Conservation (phyloP, 1,139 yeast genomes). For the Blastobotrys buckinghamii region DNA sequence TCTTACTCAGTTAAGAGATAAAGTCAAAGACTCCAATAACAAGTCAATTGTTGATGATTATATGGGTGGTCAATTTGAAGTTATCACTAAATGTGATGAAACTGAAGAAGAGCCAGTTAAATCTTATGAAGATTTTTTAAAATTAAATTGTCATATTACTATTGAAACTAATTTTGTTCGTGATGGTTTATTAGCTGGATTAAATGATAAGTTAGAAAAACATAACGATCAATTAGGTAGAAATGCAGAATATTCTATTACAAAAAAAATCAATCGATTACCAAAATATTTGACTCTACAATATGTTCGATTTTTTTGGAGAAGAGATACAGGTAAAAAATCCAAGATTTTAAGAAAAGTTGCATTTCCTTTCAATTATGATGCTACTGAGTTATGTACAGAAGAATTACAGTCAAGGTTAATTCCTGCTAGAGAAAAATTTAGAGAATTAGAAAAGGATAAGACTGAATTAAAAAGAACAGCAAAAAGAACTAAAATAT, state of each 20-base stretch:
- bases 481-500: conserved; percentile 56
- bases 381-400: conserved; percentile 78
- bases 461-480: conserved; percentile 68
- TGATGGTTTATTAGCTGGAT: conserved; percentile 73
- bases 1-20: conserved; percentile 44
- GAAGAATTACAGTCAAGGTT: conserved; percentile 63
- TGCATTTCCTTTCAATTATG: conserved; percentile 80
- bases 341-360: conserved; percentile 92
- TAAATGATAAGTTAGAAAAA: conserved; percentile 74
- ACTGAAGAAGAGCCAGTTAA: conserved; percentile 48
- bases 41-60: conserved; percentile 43
- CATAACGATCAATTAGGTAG: conserved; percentile 62
- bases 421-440: conserved; percentile 66
- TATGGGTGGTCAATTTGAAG: conserved; percentile 61
- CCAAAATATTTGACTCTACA: conserved; percentile 89
- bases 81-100: conserved; percentile 54
- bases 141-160: conserved; percentile 84
- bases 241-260: conserved; percentile 64
- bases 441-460: conserved; percentile 71
- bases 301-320: conserved; percentile 94
- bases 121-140: conserved; percentile 53
- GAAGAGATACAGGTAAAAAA: conserved; percentile 82
- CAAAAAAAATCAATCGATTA: conserved; percentile 65
- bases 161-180: conserved; percentile 80
- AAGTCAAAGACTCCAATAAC: conserved; percentile 17